These are phyloP conservation scores for Meredithiella fracta DNA, from an alignment of 2,329 filamentous ascomycete genomes.

Conservation along the genomic window DNA sequence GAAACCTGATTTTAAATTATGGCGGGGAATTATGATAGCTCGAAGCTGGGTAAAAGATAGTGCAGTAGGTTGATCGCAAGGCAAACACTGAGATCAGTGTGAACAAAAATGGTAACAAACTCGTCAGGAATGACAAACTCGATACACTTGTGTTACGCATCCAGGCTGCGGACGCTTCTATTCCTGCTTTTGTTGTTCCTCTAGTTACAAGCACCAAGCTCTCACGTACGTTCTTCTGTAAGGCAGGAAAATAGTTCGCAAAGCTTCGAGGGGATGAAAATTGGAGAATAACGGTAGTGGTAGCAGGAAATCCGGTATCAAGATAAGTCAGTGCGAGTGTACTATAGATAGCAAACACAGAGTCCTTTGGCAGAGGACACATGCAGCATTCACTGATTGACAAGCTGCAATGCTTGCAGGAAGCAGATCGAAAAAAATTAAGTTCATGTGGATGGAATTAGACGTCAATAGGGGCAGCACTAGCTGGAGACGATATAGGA, in stretches of 20 bases:
- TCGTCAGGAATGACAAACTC: background rate
- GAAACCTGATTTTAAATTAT: conserved; percentile 14
- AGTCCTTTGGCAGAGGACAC: background rate
- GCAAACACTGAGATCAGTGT: background rate
- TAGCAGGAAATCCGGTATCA: background rate
- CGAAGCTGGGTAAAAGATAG: background rate
- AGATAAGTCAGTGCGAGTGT: background rate
- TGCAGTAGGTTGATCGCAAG: background rate
- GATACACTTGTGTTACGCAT: background rate
- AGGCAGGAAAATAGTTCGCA: background rate
- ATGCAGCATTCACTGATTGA: background rate
- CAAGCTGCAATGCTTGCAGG: background rate
- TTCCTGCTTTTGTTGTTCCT: background rate
- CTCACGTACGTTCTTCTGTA: background rate
- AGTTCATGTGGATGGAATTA: background rate
- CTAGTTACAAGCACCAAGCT: background rate
- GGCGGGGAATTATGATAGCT: background rate
- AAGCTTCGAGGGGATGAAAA: no score
- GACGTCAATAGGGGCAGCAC: background rate
- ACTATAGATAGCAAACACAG: background rate
- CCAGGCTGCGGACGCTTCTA: background rate
- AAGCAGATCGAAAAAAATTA: background rate
- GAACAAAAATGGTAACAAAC: background rate
- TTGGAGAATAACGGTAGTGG: no score
- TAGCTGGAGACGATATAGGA: background rate